These are phyloP conservation scores for Aureobasidium leucospermi DNA, from an alignment of 2,329 filamentous ascomycete species.

Conservation along the genomic window DNA sequence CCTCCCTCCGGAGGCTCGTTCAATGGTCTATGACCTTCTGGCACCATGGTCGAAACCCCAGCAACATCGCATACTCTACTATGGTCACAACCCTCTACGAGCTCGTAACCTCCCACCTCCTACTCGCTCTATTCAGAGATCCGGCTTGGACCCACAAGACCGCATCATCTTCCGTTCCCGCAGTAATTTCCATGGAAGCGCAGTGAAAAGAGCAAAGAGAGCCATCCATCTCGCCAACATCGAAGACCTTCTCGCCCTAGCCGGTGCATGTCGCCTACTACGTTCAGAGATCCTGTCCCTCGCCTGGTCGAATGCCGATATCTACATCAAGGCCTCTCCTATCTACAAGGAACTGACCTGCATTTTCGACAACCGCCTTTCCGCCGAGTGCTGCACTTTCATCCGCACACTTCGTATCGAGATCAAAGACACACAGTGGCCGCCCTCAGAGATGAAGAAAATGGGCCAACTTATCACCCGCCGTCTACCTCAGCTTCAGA, in stretches of 20 bases:
- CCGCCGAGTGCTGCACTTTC: neutral
- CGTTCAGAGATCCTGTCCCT: neutral
- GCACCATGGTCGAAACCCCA: neutral
- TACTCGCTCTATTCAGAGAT: neutral
- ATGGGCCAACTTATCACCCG: neutral
- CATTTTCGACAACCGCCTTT: neutral
- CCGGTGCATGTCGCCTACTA: neutral
- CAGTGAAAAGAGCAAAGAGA: fast-evolving
- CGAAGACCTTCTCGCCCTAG: neutral
- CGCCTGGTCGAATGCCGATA: neutral
- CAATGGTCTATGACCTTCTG: neutral
- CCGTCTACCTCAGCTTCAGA: neutral
- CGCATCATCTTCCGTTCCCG: neutral
- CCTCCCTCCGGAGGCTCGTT: neutral
- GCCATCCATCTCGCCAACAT: neutral
- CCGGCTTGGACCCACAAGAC: neutral
- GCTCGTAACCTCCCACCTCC: neutral
- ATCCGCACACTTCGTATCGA: neutral
- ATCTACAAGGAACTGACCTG: neutral
- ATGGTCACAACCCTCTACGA: neutral
- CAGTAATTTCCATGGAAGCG: neutral
- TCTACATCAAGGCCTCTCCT: neutral
- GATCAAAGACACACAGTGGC: neutral
- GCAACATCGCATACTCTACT: neutral
- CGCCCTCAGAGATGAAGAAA: neutral